Evolutionary conservation across 768 basidiomycete species (phyloP), one percentile per base, ranked within the genome.

Genomic region (Chalciporus piperatus): DNA sequence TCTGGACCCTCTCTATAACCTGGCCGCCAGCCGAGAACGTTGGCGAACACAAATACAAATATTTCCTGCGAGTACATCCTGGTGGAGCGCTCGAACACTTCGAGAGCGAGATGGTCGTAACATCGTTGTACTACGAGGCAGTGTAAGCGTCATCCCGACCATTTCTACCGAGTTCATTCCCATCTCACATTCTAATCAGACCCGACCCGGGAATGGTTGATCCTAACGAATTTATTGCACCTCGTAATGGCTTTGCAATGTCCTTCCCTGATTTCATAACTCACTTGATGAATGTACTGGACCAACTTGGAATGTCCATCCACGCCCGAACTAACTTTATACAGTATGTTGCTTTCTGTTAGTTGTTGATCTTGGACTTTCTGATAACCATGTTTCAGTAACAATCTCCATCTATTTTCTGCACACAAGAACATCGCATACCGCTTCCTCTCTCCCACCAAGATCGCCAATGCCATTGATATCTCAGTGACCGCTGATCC

Each of bases 1-100:
- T 83, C 35, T 93, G 91, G 91, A 86, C 79, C 57, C 71, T 91
- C 38, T 80, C 83, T 3, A 73, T 81, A 38, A 85, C 87, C 11
- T 92, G 88, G 86, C 91, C 91, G 20, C 83, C 83, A 0, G 84
- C 86, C 1, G 88, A 92, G 67, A 72, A 72, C 30, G 65, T 87
- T 5, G 78, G 74, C 4, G 82, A 86, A 16, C 79, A 83, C 57
- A 91, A 85, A 64, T 76, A 87, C 70, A 92, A 92, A 62, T 92
- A 87, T 62, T 92, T 91, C 68, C 59, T 92, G 52, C 80, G 89
- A 35, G 87, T 87, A 10, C 85, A 91, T 66, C 90, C 91, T 40
- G 89, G 89, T 35, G 91, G 91, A 58, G 89, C 87, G 0, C 70
- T 93, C 43, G 91, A 93, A 63, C 90, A 93, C 66, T 92, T 92